These are phyloP conservation scores for Tuber aestivum DNA, from an alignment of 495 filamentous ascomycete species.

Conservation along the genomic window DNA sequence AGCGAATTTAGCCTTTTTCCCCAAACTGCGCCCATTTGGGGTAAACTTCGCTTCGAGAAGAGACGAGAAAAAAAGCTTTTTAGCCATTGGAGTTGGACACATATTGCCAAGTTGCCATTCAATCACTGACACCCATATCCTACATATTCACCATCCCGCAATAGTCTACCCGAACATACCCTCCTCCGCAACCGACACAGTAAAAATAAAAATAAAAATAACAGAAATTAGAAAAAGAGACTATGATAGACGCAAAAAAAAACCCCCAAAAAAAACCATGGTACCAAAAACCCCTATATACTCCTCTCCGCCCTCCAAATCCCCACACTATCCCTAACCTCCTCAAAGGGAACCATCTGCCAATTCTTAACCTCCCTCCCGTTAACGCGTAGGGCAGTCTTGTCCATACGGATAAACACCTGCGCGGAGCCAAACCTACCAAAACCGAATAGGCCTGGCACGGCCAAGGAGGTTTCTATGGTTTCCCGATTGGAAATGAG, in stretches of 20 bases:
- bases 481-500: neutral
- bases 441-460: constrained; percentile 8
- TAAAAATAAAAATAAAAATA: no score
- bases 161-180: neutral
- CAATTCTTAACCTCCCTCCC: neutral
- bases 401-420: constrained; percentile 10
- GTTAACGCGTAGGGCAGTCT: constrained; percentile 7
- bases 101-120: neutral
- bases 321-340: constrained; percentile 21
- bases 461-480: constrained; percentile 12
- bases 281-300: neutral
- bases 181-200: neutral
- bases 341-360: constrained; percentile 9
- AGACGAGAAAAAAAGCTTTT: neutral
- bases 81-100: neutral
- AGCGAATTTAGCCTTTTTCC: no score
- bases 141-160: neutral
- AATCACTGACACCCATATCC: neutral
- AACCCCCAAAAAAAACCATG: neutral
- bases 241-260: no score
- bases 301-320: constrained; percentile 28
- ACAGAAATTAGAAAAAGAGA: no score
- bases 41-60: neutral
- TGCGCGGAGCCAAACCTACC: constrained; percentile 16
- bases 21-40: no score